phyloP scores from a whole-genome alignment of 768 basidiomycete genomes.

The Gymnopilus junonius region DNA sequence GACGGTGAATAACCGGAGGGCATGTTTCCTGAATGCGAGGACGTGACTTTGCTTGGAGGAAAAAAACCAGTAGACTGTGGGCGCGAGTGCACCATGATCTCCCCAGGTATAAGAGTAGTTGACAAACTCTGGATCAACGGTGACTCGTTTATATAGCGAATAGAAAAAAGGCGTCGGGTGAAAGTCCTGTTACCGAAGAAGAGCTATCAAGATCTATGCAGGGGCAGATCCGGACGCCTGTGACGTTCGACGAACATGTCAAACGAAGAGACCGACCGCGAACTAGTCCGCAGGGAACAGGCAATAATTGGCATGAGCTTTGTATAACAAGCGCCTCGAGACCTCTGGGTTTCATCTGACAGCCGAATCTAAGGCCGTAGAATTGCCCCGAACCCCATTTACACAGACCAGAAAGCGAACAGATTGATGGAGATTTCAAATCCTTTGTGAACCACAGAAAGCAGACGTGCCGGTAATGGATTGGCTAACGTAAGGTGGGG shows the following conservation, averaged over 20 bases:
- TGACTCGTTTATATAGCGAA: constrained; percentile 28
- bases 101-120: constrained; percentile 20
- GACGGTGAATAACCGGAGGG: constrained; percentile 21
- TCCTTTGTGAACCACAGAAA: constrained; percentile 13
- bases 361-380: constrained; percentile 24
- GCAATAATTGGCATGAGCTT: constrained; percentile 15
- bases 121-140: constrained; percentile 11
- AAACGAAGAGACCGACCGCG: constrained; percentile 18
- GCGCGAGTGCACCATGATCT: constrained; percentile 24
- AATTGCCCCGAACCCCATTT: constrained; percentile 24
- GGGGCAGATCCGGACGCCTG: constrained; percentile 21
- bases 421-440: constrained; percentile 30
- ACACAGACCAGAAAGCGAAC: constrained; percentile 5
- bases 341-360: constrained; percentile 22
- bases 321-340: constrained; percentile 26
- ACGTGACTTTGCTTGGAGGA: constrained; percentile 15
- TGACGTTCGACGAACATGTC: constrained; percentile 24
- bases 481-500: constrained; percentile 25
- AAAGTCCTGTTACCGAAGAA: constrained; percentile 20
- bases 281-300: constrained; percentile 19
- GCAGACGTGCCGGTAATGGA: constrained; percentile 12
- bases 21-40: constrained; percentile 13
- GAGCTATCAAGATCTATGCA: constrained; percentile 26
- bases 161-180: constrained; percentile 19
- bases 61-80: constrained; percentile 18